These are phyloP conservation scores for Stylosanthes scabra DNA, from an alignment of 331 rosid genomes.

Conservation along the genomic window DNA sequence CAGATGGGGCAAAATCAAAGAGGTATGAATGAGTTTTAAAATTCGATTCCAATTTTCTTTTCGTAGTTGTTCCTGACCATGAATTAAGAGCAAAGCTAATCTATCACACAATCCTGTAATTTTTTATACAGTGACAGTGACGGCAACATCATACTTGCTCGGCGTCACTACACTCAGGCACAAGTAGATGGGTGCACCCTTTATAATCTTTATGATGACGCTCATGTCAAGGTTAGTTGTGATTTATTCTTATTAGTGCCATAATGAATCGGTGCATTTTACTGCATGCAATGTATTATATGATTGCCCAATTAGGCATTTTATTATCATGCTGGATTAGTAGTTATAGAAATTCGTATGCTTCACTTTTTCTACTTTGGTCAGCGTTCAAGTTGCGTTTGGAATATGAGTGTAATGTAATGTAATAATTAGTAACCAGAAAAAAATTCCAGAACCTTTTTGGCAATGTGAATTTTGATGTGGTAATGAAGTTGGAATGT, in stretches of 20 bases:
- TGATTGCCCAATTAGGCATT: no score
- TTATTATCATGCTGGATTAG: neutral
- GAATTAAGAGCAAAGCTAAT: neutral
- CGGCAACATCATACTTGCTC: slow-evolving; percentile 52
- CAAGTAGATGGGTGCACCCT: slow-evolving; percentile 49
- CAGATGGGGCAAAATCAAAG: slow-evolving; percentile 16
- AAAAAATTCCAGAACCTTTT: neutral
- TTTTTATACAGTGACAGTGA: slow-evolving; percentile 32
- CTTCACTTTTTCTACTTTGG: neutral
- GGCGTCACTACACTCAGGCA: slow-evolving; percentile 55
- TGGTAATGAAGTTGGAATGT: no score
- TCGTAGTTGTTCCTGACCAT: neutral
- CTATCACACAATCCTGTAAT: neutral
- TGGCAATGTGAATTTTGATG: neutral
- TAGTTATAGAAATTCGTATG: neutral
- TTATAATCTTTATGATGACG: slow-evolving; percentile 66
- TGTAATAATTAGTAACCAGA: neutral
- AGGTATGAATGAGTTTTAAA: slow-evolving; percentile 19
- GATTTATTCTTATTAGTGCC: neutral
- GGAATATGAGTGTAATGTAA: no score
- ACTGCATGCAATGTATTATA: neutral
- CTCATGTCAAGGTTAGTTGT: slow-evolving; percentile 68
- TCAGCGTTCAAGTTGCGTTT: no score
- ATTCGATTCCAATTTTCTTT: neutral
- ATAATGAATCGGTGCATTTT: neutral